phyloP scores from a whole-genome alignment of 2,329 filamentous ascomycete genomes.

The Capronia americana region DNA sequence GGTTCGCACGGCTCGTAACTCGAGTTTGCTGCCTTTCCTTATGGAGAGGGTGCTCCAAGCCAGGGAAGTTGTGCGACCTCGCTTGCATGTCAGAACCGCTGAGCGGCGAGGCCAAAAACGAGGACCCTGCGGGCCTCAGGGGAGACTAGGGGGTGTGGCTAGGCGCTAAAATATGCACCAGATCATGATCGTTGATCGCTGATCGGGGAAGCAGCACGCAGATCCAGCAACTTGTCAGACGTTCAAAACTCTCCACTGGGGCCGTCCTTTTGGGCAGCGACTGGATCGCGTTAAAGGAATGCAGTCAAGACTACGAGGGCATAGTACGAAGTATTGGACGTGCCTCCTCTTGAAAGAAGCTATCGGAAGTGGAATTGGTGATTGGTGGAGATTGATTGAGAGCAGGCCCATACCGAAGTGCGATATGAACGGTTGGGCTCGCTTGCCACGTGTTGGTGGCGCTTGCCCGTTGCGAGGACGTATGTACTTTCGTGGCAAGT shows the following conservation, averaged over 20 bases:
- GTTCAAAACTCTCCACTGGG: not conserved
- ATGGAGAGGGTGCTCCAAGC: not conserved
- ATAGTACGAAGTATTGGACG: not conserved
- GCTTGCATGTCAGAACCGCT: slow-evolving; percentile 18
- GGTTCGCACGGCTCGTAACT: not conserved
- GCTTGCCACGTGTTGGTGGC: slow-evolving; percentile 34
- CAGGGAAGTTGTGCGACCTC: slow-evolving; percentile 23
- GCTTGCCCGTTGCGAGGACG: slow-evolving; percentile 14
- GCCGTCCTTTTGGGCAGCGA: not conserved
- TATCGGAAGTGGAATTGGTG: no score
- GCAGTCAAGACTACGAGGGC: not conserved
- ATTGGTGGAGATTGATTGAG: not conserved
- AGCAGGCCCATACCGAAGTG: slow-evolving; percentile 4
- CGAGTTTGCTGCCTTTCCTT: not conserved
- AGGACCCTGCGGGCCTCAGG: slow-evolving; percentile 4
- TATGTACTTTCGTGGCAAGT: not conserved
- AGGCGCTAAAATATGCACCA: slow-evolving; percentile 22
- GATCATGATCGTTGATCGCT: slow-evolving; percentile 28
- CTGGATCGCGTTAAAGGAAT: not conserved
- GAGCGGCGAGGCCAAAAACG: slow-evolving; percentile 9
- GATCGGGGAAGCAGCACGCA: slow-evolving; percentile 22
- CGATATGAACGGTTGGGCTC: slow-evolving; percentile 17
- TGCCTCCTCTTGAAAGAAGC: not conserved
- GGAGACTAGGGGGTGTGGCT: slow-evolving; percentile 6
- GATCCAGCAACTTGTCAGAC: slow-evolving; percentile 15